These are phyloP conservation scores for Trametes villosa DNA, from an alignment of 768 basidiomycete species.

Conservation along the genomic window DNA sequence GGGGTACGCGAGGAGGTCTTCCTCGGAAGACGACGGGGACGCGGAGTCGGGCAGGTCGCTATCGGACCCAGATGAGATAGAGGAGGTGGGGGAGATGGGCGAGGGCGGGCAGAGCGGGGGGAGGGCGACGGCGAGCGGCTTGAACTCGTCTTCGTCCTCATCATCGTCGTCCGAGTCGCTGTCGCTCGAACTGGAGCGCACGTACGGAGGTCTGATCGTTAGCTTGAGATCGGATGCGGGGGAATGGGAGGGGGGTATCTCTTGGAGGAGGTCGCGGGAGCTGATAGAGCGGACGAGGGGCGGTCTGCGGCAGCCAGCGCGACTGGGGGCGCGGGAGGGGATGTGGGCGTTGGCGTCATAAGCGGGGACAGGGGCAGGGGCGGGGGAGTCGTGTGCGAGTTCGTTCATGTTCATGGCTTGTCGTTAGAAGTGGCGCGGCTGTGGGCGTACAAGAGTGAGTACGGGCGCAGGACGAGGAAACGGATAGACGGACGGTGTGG, in stretches of 20 bases:
- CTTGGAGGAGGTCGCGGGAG: conserved; percentile 9
- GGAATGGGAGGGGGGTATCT: too few species aligned
- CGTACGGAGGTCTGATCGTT: neutral
- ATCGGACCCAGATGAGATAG: conserved; percentile 2
- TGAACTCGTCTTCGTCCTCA: neutral
- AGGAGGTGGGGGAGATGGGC: conserved; percentile 13
- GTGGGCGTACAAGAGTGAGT: too few species aligned
- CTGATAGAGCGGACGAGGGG: conserved; percentile 10
- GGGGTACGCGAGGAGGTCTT: conserved; percentile 7
- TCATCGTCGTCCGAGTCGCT: conserved; percentile 6
- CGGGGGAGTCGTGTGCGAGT: neutral
- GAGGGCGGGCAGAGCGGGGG: conserved; percentile 21
- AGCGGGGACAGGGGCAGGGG: too few species aligned
- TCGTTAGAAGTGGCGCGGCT: too few species aligned
- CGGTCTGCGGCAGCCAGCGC: conserved; percentile 14
- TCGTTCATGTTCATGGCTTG: neutral
- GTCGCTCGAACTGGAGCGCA: too few species aligned
- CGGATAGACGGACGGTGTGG: neutral
- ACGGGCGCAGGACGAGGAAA: too few species aligned
- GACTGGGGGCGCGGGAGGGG: conserved; percentile 16
- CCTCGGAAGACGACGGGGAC: conserved; percentile 2
- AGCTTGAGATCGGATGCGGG: too few species aligned
- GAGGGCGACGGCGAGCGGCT: conserved; percentile 3
- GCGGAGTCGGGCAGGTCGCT: too few species aligned
- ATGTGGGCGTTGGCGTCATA: neutral